These are phyloP conservation scores for Trypanosoma congolense DNA, from an alignment of 208 protist genomes.

Conservation along the genomic window DNA sequence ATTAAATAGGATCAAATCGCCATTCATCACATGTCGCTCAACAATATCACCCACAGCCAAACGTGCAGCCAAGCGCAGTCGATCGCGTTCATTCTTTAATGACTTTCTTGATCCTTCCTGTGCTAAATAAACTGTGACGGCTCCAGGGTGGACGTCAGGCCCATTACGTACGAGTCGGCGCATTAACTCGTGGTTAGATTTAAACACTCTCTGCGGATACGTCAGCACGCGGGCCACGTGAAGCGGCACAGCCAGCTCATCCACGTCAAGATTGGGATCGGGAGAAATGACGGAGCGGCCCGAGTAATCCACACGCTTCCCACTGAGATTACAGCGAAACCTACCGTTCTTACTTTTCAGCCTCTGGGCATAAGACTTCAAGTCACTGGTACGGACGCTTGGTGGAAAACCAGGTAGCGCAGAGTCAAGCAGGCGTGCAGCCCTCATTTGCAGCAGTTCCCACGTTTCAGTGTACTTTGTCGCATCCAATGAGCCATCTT, in stretches of 20 bases:
- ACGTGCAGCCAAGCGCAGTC: slow-evolving; percentile 64
- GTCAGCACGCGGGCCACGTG: slow-evolving; percentile 96
- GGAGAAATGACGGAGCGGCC: slow-evolving; percentile 99
- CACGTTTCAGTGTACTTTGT: slow-evolving; percentile 90
- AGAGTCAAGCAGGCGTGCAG: slow-evolving; percentile 84
- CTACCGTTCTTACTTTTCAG: slow-evolving; percentile 99
- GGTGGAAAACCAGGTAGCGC: slow-evolving; percentile 77
- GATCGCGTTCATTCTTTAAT: slow-evolving; percentile 61
- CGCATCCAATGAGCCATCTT: slow-evolving; percentile 63
- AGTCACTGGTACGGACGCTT: slow-evolving; percentile 51
- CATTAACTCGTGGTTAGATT: slow-evolving; percentile 92
- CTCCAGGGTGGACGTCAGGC: slow-evolving; percentile 94
- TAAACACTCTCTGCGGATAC: slow-evolving; percentile 96
- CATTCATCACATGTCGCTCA: slow-evolving; percentile 98
- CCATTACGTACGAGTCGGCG: slow-evolving; percentile 94
- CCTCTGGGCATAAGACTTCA: slow-evolving; percentile 93
- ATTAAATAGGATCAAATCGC: slow-evolving; percentile 99
- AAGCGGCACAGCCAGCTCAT: slow-evolving; percentile 97
- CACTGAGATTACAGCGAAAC: slow-evolving; percentile 98
- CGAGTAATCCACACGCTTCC: slow-evolving; percentile 99
- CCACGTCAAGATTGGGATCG: slow-evolving; percentile 98
- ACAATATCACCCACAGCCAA: slow-evolving; percentile 97
- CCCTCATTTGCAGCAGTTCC: slow-evolving; percentile 95
- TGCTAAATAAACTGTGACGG: slow-evolving; percentile 89
- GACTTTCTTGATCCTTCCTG: slow-evolving; percentile 78